These are phyloP conservation scores for Haplosporangium gracile DNA, from an alignment of 192 early-diverging fungal genomes.

Conservation along the genomic window DNA sequence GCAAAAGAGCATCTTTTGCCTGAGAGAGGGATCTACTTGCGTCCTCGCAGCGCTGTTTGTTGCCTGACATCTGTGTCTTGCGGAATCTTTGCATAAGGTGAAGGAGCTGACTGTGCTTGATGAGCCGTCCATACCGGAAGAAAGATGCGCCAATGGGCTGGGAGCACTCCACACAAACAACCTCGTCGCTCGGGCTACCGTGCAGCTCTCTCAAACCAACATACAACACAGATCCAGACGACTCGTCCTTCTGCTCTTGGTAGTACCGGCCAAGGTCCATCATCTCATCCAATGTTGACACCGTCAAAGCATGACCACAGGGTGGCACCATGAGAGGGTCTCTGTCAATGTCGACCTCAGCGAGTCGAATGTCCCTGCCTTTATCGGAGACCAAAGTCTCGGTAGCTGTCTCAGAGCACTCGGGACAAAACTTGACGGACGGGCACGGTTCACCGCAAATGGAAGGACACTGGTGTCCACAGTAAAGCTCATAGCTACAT, in stretches of 20 bases:
- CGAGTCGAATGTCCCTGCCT: slow-evolving; percentile 25
- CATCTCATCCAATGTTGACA: slow-evolving; percentile 58
- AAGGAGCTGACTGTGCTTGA: background rate
- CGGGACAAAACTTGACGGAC: slow-evolving; percentile 33
- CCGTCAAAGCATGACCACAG: slow-evolving; percentile 64
- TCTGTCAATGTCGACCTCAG: slow-evolving; percentile 54
- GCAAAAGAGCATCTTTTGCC: background rate
- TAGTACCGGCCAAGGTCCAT: slow-evolving; percentile 55
- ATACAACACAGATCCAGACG: background rate
- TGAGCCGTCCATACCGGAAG: background rate
- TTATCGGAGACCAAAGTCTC: background rate
- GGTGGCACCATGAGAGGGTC: slow-evolving; percentile 56
- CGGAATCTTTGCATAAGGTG: background rate
- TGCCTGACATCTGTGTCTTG: background rate
- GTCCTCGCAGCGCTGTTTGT: background rate
- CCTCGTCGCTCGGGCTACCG: background rate
- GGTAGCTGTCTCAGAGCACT: background rate
- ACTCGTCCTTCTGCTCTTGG: background rate
- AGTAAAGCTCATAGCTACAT: slow-evolving; percentile 58
- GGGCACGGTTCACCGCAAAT: slow-evolving; percentile 65
- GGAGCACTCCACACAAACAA: background rate
- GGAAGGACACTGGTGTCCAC: slow-evolving; percentile 62
- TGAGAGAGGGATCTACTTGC: background rate
- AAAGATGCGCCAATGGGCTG: background rate
- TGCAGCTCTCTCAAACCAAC: background rate